Evolutionary conservation across 2,329 filamentous ascomycete genomes (phyloP).

Genomic region (Aureobasidium vineae): DNA sequence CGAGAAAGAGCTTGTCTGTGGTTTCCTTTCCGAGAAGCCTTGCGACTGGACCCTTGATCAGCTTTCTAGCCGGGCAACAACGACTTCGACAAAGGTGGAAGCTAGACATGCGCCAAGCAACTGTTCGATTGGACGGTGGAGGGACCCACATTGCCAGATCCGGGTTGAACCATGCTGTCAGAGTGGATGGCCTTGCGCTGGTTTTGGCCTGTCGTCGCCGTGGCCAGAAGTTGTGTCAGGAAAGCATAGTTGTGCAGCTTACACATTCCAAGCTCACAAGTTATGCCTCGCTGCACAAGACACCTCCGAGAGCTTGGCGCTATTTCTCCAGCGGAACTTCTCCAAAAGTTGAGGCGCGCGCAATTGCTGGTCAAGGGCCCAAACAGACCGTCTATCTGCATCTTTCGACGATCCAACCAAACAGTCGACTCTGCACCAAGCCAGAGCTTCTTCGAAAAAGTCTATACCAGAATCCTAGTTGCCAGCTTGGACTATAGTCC

Average conservation of each 20-base stretch:
- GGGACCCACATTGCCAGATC: slow-evolving; percentile 1
- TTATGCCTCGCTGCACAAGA: background rate
- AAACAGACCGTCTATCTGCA: background rate
- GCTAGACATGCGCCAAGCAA: slow-evolving; percentile 12
- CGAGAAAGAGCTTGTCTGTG: slow-evolving; percentile 12
- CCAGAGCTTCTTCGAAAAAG: background rate
- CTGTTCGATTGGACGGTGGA: background rate
- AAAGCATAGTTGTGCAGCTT: background rate
- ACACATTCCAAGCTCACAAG: background rate
- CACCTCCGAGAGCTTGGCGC: slow-evolving; percentile 9
- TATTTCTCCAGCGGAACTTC: slow-evolving; percentile 9
- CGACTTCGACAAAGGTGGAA: slow-evolving; percentile 14
- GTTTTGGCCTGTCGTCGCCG: background rate
- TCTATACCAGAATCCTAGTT: background rate
- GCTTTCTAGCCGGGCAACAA: slow-evolving; percentile 1
- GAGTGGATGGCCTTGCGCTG: slow-evolving; percentile 13
- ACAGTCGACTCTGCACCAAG: slow-evolving; percentile 6
- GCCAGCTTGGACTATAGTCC: slow-evolving; percentile 13
- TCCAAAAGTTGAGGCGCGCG: slow-evolving; percentile 21
- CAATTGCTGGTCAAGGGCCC: slow-evolving; percentile 16
- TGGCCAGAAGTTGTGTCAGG: background rate
- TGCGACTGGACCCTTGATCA: slow-evolving; percentile 18
- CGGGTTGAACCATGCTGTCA: background rate
- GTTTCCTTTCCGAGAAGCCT: background rate
- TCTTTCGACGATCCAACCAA: background rate